Percentiles rank a stretch among this genome's conserved stretches.
Evolutionary conservation across 164 flowering plant genomes (phyloP).

Genomic region (Piper betle): DNA sequence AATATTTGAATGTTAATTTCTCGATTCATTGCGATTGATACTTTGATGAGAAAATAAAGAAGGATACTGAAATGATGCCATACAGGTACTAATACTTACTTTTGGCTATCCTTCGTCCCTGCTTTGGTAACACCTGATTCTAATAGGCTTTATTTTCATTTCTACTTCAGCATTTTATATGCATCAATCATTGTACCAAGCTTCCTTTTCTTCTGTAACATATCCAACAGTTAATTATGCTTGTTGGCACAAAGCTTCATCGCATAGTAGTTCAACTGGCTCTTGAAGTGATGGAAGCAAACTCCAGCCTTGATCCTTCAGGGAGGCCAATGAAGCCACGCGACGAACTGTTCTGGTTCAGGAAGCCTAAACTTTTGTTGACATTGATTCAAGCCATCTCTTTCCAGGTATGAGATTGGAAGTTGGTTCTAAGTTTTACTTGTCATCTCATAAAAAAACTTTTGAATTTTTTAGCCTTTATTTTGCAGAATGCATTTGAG

Average conservation of each 20-base stretch:
- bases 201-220: background rate
- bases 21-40: background rate
- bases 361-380: conserved; percentile 58
- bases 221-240: conserved; percentile 43
- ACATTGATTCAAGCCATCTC: conserved; percentile 61
- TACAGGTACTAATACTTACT: conserved; percentile 67
- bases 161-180: background rate
- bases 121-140: conserved; percentile 41
- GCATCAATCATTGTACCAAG: background rate
- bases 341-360: conserved; percentile 91
- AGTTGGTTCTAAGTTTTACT: background rate
- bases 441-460: background rate
- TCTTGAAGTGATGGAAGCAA: conserved; percentile 42
- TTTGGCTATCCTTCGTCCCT: conserved; percentile 86
- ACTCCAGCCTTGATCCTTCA: conserved; percentile 9
- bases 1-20: background rate
- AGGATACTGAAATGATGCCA: background rate
- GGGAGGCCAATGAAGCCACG: conserved; percentile 46
- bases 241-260: conserved; percentile 74
- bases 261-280: conserved; percentile 75
- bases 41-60: conserved; percentile 5
- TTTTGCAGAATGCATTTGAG: conserved; percentile 83
- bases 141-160: conserved; percentile 1
- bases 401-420: conserved; percentile 42
- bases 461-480: conserved; percentile 5